Evolutionary conservation across 2,329 filamentous ascomycete genomes (phyloP).

Genomic region (Aureobasidium melanogenum): DNA sequence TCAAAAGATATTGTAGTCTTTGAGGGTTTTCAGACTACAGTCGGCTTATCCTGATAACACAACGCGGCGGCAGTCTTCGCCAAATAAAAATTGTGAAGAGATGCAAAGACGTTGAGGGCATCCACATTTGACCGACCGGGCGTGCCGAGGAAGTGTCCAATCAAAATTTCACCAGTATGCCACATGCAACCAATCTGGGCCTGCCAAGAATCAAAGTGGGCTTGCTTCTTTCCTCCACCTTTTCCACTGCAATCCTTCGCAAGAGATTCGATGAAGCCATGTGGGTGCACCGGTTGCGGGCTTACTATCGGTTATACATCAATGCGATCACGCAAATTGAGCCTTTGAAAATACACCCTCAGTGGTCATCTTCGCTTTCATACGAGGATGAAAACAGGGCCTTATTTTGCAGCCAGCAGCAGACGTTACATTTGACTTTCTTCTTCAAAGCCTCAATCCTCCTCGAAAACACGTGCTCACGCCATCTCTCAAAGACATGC

Average conservation of each 20-base stretch:
- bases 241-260: background rate
- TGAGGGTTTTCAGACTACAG: background rate
- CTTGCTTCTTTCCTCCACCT: background rate
- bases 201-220: too few species aligned
- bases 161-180: background rate
- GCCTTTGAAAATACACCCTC: background rate
- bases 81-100: background rate
- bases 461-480: background rate
- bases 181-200: background rate
- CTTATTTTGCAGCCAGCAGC: background rate
- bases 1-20: background rate
- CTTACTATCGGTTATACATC: background rate
- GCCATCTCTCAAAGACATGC: background rate
- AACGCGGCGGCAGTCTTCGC: background rate
- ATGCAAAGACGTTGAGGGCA: background rate
- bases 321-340: background rate
- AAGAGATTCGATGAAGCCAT: background rate
- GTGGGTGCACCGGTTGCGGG: background rate
- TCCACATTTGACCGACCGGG: background rate
- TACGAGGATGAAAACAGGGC: background rate
- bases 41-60: background rate
- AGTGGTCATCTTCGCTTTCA: background rate
- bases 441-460: background rate
- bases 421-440: slow-evolving; percentile 3
- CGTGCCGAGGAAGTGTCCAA: background rate